Evolutionary conservation across 2,329 filamentous ascomycete genomes (phyloP), one percentile per base, ranked within the genome.

Genomic region (Mollisiaceae sp.): DNA sequence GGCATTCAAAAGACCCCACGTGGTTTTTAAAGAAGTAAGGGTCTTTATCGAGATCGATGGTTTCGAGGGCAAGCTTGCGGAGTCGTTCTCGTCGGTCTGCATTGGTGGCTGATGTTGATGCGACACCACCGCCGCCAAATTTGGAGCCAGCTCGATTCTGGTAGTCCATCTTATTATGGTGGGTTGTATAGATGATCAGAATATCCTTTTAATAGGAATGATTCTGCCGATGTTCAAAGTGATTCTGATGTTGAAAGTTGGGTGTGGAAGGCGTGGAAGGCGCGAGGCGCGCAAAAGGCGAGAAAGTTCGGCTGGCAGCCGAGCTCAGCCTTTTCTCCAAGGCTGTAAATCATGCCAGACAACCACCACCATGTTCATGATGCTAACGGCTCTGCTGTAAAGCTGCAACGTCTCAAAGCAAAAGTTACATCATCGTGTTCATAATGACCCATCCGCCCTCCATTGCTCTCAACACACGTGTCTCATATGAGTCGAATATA

Each of bases 11-110:
- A 76, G 91, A 95, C 76, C 95, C 95, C 74, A 98, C 92, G 80
- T 99, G 94, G 84, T 99, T 99, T 80, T 97, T 97, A 89, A 99
- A 99, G 84, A 98, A 97, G 86, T 98, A 99, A 0, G 95, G 95
- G 82, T 99, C 95, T 82, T 97, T 98, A 82, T 98, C 95, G 69
- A 98, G 91, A 82, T 98, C 94, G 84, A 99, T 99, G 63, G 93
- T 96, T 82, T 99, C 95, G 76, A 99, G 92, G 65, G 95, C 95
- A 77, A 99, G 93, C 83, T 97, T 97, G 79, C 94, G 93, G 45
- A 99, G 90, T 69, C 95, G 94, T 80, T 99, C 95, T 78, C 95
- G 92, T 66, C 95, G 93, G 86, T 98, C 95, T 71, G 95, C 94
- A 80, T 98, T 98, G 69, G 93, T 97, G 65, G 93, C 92, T 75